Conservation (phyloP, 2,329 filamentous ascomycete species). For the Cercospora janseana region DNA sequence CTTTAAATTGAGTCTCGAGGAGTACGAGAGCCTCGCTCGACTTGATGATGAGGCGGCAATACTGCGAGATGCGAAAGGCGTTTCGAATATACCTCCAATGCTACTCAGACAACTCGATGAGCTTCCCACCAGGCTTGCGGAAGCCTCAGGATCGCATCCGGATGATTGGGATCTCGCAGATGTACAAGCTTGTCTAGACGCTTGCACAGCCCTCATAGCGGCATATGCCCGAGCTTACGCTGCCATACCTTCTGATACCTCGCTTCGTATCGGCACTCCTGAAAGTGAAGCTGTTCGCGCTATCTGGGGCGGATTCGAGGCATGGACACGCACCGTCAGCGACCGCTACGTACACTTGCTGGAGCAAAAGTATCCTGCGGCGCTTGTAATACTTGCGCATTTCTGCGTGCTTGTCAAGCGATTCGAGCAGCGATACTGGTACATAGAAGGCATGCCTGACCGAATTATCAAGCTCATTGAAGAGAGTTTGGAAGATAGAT, state of each 20-base stretch:
- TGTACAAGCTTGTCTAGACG: slow-evolving; percentile 12
- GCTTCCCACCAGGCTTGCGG: slow-evolving; percentile 1
- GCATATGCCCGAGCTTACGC: slow-evolving; percentile 16
- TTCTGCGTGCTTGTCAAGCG: slow-evolving; percentile 14
- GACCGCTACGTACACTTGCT: slow-evolving; percentile 14
- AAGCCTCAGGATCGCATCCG: neutral
- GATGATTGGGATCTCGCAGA: neutral
- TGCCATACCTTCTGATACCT: neutral
- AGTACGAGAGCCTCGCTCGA: slow-evolving; percentile 11
- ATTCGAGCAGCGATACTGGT: slow-evolving; percentile 15
- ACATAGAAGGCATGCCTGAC: slow-evolving; percentile 9
- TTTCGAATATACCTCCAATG: slow-evolving; percentile 8
- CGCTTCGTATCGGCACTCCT: neutral
- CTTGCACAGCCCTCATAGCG: slow-evolving; percentile 14
- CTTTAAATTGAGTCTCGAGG: slow-evolving; percentile 14
- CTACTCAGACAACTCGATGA: slow-evolving; percentile 8
- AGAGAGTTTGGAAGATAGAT: slow-evolving; percentile 8
- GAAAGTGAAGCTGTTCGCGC: slow-evolving; percentile 4
- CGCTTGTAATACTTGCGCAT: slow-evolving; percentile 17
- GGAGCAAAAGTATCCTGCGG: slow-evolving; percentile 2
- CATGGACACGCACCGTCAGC: slow-evolving; percentile 14
- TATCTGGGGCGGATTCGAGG: slow-evolving; percentile 16
- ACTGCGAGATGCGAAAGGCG: neutral
- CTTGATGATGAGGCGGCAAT: slow-evolving; percentile 8
- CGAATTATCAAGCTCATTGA: slow-evolving; percentile 14